Evolutionary conservation across 108 stramenopile species (phyloP), one percentile per base, ranked within the genome.

Genomic region (Pseudonitzschia delicatissima): DNA sequence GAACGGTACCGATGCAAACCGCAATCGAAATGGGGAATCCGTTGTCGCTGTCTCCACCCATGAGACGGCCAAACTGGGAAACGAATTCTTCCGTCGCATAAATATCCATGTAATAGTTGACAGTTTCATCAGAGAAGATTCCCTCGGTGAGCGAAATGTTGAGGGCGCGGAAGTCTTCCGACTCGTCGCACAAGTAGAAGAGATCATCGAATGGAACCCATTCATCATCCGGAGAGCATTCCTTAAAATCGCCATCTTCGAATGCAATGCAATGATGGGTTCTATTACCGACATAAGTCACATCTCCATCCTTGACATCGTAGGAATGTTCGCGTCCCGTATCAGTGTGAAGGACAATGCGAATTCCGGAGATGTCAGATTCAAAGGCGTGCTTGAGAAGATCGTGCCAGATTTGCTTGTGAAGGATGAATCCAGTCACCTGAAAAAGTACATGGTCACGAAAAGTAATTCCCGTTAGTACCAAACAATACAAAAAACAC

Each of bases 1-100:
- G 40, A 6, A 84, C 58, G 12, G 72, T 58, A 25, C 44, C 68
- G 25, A 80, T 44, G 15, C 76, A 58, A 27, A 70, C 79, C 45
- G 62, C 35, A 0, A 51, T 23, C 35, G 83, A 69, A 25, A 73
- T 73, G 47, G 47, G 67, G 29, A 77, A 68, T 4, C 60, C 45
- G 62, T 74, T 66, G 6, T 31, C 0, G 11, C 26, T 13, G 20
- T 69, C 45, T 15, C 25, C 28, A 5, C 39, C 60, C 60, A 61
- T 39, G 32, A 31, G 11, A 12, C 31, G 53, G 13, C 31, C 53
- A 7, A 55, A 11, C 29, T 31, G 11, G 0, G 9, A 8, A 1
- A 55, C 32, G 21, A 61, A 61, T n/a, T 36, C 39, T 23, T 61
- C 39, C 0, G 39, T 61, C 7, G 60, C 36, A 15, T 61, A 61